A percentile compares a stretch with the other conserved stretches of the same genome.
Evolutionary conservation across 192 early-diverging fungal genomes (phyloP).

Genomic region (Funneliformis geosporum): DNA sequence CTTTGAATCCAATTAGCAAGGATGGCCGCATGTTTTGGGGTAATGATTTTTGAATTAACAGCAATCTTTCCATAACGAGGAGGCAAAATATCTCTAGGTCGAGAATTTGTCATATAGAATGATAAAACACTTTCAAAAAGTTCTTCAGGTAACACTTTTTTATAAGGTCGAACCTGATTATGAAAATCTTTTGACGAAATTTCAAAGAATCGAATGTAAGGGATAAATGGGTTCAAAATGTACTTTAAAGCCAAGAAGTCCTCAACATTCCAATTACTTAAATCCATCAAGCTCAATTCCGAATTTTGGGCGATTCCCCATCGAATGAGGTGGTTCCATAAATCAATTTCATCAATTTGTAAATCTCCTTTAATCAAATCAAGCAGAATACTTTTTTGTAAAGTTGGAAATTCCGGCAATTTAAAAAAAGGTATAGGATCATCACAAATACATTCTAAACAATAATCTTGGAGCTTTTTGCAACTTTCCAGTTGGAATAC

Average conservation of each 20-base stretch:
- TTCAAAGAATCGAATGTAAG: neutral
- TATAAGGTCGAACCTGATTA: slow-evolving; percentile 4
- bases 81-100: too few species aligned
- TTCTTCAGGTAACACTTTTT: neutral
- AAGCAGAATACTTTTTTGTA: neutral
- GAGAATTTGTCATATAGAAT: neutral
- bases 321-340: slow-evolving; percentile 24
- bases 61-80: too few species aligned
- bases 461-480: slow-evolving; percentile 10
- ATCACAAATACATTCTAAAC: neutral
- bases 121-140: neutral
- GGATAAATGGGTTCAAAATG: too few species aligned
- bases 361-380: too few species aligned
- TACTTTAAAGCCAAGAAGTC: neutral
- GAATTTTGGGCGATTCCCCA: too few species aligned
- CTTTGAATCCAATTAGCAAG: too few species aligned
- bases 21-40: neutral
- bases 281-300: neutral
- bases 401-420: neutral
- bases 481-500: neutral
- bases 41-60: too few species aligned
- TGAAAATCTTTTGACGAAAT: slow-evolving; percentile 17
- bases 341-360: neutral
- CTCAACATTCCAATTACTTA: neutral
- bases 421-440: slow-evolving; percentile 16